Evolutionary conservation across 495 filamentous ascomycete species (phyloP), one percentile per base, ranked within the genome.

Genomic region (Penicillium cinerascens): DNA sequence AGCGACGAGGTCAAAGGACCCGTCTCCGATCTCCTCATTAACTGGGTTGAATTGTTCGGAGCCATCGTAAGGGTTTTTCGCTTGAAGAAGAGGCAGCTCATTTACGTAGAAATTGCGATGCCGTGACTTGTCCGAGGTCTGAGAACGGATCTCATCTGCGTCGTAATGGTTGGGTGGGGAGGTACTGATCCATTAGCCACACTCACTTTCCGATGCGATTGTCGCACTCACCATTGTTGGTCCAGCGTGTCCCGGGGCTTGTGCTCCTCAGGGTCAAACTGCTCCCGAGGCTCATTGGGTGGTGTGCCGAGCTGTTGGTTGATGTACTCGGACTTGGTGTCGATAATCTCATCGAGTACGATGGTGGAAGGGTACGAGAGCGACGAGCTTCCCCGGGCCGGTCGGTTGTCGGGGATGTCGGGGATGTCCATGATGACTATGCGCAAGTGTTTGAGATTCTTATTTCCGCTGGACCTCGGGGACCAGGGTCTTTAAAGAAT

Each of bases 71-170:
- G 66, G 65, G 41, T 72, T 72, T 1, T 39, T 57, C 18, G 63
- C 59, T 40, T 70, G 67, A 26, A 72, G 46, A 3, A 70, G 50
- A 20, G 69, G 69, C 0, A 70, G 52, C 25, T 71, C 61, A 40
- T 68, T 55, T 23, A 61, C 36, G 11, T 54, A 29, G 17, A 54
- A 61, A 36, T 70, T 65, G 6, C 59, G 57, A 22, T 65, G 66
- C 0, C 68, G 29, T 7, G 59, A 51, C 41, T 58, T 68, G 25
- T 57, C 41, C 9, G 67, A 70, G 6, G 60, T 38, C 10, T 58
- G 42, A 13, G 62, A 45, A 13, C 37, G 40, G 25, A 59, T 47
- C 13, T 49, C 49, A 42, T 43, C 41, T 11, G 35, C 1, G 7
- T 29, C 5, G 26, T 29, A 36, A 25, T 52, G 26, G 36, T 46